Base-by-base conservation (phyloP, 331 rosid genomes). In the Spiraea crenata region DNA sequence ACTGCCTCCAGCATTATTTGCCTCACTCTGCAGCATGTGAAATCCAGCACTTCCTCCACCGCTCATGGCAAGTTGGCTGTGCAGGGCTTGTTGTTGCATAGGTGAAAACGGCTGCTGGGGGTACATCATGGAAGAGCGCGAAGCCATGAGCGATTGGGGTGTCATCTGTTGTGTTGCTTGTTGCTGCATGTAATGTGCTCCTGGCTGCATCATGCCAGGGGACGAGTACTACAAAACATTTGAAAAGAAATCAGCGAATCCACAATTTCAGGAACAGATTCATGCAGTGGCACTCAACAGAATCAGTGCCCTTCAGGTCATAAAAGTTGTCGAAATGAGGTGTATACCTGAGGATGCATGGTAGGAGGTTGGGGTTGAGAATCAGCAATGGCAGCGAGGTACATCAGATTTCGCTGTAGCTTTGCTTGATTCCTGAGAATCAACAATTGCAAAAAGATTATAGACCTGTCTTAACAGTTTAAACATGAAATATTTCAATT, bases 391-490 rank as follows among this genome's bases (percentile, higher is more conserved):
- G 99, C 98, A 69, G 99, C 99, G 20, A 95, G 81, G 84, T 95
- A 95, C 98, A 95, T 95, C 67, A 95, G 96, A 86, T 95, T 95
- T 65, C 99, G 63, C 89, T 95, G 99, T 4, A 95, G 87, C 85
- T 90, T 89, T 59, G 99, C 99, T 76, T 95, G 99, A 81, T 88
- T 91, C 91, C 99, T 95, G 85, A n/a, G n/a, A n/a, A n/a, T n/a
- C 37, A 72, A 41, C 14, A 34, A 46, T 20, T n/a, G 6, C 52
- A 11, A n/a, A 72, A 20, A 58, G 37, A 19, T 48, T 45, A 9
- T 19, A 14, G 7, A 70, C 64, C 11, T 31, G 14, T 70, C 19
- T 14, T 14, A 45, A 12, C 42, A 1, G 19, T 50, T 56, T n/a
- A 61, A 68, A 61, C 41, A 55, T 20, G 17, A 14, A 5, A 37